phyloP scores from a whole-genome alignment of 257 asterid species.

The Fraxinus excelsior region DNA sequence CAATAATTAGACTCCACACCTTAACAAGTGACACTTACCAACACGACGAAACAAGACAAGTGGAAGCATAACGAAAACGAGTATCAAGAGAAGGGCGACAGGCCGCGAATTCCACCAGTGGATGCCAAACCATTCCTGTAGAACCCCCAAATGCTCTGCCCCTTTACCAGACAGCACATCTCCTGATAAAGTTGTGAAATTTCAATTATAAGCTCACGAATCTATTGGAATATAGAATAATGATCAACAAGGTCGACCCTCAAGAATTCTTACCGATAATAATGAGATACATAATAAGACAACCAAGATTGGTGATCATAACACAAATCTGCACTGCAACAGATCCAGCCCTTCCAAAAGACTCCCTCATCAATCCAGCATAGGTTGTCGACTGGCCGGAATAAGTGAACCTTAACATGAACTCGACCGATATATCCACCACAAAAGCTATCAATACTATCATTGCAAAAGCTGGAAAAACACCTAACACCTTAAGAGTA shows the following conservation, averaged over 20 bases:
- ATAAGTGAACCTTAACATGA: constrained; percentile 79
- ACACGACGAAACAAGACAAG: constrained; percentile 81
- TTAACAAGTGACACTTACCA: constrained; percentile 41
- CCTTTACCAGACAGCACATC: constrained; percentile 93
- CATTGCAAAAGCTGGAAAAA: constrained; percentile 71
- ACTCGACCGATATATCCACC: constrained; percentile 85
- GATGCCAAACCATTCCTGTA: constrained; percentile 91
- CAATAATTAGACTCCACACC: too few relatives aligned
- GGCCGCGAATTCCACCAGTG: constrained; percentile 94
- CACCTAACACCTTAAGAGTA: constrained; percentile 82
- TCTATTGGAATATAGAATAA: neutral
- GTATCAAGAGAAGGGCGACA: constrained; percentile 62
- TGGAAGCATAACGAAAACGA: constrained; percentile 70
- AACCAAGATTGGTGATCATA: constrained; percentile 82
- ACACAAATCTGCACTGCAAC: constrained; percentile 74
- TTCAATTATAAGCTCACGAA: constrained; percentile 1
- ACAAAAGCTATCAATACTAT: constrained; percentile 55
- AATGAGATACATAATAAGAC: constrained; percentile 85
- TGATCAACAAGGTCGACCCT: neutral
- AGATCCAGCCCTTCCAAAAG: constrained; percentile 74
- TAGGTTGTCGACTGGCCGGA: constrained; percentile 78
- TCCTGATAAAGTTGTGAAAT: constrained; percentile 43
- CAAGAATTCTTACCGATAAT: constrained; percentile 59
- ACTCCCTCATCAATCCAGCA: constrained; percentile 86
- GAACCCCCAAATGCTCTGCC: constrained; percentile 71